Evolutionary conservation across 179 eudicot species (phyloP), one percentile per base, ranked within the genome.

Genomic region (Monotropa hypopitys): DNA sequence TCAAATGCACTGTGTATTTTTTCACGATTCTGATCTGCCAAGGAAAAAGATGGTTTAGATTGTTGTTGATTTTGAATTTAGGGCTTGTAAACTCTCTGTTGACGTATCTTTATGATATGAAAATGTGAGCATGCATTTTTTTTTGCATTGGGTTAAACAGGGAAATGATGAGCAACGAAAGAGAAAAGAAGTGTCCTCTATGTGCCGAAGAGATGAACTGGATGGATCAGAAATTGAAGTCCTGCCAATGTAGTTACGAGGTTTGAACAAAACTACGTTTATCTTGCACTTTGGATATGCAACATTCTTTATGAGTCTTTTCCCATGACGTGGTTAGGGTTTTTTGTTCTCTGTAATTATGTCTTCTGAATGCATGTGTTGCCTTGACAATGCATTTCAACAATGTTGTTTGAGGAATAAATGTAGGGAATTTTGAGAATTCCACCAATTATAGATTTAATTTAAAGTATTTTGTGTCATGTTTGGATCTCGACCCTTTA

Each of bases 121-220:
- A 69, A 38, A 46, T 78, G 56, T 61, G 50, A 49, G 26, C 11
- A 50, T 54, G 66, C 18, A 5, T 43, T 21, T 26, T 20, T 30
- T 26, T 3, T 45, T 20, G 26, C 11, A 32, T 73, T 80, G 61
- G 54, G 30, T 33, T 1, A 28, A 9, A 21, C 59, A 85, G 80
- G 77, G 85, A 66, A 79, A 92, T 76, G 82, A 93, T 91, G 99
- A 91, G 89, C 77, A 87, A 84, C 49, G 96, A 90, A 81, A 96
- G 86, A 80, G 97, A 91, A 81, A 95, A 90, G 90, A 90, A 87
- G 54, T 95, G 99, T 78, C 99, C 99, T 71, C 88, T 95, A 32
- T 95, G 99, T 28, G 97, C 93, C 0, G 97, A 93, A 88, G 99
- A 95, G 90, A 95, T 95, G 99, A 98, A 95, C 82, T 88, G 97